Evolutionary conservation across 129 eudicot species (phyloP).

Genomic region (Ambrosia artemisiifolia): DNA sequence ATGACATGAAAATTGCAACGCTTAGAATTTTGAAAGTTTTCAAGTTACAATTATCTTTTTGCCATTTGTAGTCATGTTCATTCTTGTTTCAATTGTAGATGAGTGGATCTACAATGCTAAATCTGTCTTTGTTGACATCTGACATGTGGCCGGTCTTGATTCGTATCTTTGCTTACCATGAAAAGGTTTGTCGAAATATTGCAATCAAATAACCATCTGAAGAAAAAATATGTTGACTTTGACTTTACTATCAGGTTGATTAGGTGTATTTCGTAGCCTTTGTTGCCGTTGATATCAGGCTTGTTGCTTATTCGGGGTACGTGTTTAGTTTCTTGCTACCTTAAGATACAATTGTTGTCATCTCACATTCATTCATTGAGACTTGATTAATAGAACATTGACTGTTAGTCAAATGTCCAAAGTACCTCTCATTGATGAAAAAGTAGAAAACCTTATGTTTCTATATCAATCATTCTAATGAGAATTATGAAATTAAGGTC

Average conservation of each 20-base stretch:
- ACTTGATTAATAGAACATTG: no score
- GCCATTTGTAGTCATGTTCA: conserved; percentile 6
- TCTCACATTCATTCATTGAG: no score
- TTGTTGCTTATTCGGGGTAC: conserved; percentile 80
- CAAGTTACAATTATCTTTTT: background rate
- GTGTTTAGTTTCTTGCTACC: conserved; percentile 11
- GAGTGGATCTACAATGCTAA: conserved; percentile 85
- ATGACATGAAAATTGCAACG: background rate
- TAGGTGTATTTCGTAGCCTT: conserved; percentile 93
- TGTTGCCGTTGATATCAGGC: conserved; percentile 72
- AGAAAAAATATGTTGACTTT: conserved; percentile 13
- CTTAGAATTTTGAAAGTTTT: background rate
- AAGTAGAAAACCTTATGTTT: no score
- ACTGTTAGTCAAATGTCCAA: no score
- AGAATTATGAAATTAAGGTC: no score
- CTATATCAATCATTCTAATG: no score
- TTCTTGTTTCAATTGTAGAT: conserved; percentile 46
- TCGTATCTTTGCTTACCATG: conserved; percentile 87
- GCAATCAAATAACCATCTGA: background rate
- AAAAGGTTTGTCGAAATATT: conserved; percentile 49
- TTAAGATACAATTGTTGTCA: no score
- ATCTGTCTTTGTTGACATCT: conserved; percentile 80
- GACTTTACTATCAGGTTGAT: conserved; percentile 57
- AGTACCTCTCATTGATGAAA: no score
- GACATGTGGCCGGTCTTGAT: conserved; percentile 97